Base-by-base conservation (phyloP, 164 flowering plant genomes). In the Kalanchoe fedtschenkoi region DNA sequence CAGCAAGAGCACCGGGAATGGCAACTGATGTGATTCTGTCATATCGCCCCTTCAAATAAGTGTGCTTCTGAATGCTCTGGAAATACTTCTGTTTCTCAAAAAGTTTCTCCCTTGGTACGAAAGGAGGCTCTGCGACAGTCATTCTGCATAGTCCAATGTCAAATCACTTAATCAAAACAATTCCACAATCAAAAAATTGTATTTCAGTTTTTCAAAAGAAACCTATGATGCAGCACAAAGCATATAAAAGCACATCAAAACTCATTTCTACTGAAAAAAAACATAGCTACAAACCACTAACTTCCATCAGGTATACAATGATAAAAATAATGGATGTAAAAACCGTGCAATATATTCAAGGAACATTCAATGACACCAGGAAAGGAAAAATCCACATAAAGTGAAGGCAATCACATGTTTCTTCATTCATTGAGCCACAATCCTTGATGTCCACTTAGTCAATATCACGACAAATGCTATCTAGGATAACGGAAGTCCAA, bases 11-110 rank as follows among this genome's bases (percentile, higher is more conserved):
- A 53, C 66, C 56, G 39, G 85, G 85, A 44, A 83, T 83, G 39
- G 79, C 79, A 42, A 83, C 88, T 1, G 88, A 83, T 64, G 85
- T 79, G 71, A 83, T 62, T 70, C 69, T 77, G 39, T 81, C 88
- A 26, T 35, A 53, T 30, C 72, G 79, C 17, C 83, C 85, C 68
- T 78, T 81, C 60, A 83, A 72, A 57, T 83, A 67, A 1, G 83
- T 81, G 59, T 76, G 75, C 44, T 79, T 81, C 22, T 76, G 77
- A 37, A 83, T 46, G 66, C 68, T 76, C 64, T 83, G 88, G 63
- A 70, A 78, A 26, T 60, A 63, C 57, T 75, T 74, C 66, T 81
- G 88, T 78, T 76, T 76, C 76, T 77, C 70, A 30, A 73, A 2
- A 63, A 83, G 76, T 73, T 62, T 74, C 76, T 81, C 88, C 41